Conservation (phyloP, 2,329 filamentous ascomycete species). For the Xylariaceae sp. region DNA sequence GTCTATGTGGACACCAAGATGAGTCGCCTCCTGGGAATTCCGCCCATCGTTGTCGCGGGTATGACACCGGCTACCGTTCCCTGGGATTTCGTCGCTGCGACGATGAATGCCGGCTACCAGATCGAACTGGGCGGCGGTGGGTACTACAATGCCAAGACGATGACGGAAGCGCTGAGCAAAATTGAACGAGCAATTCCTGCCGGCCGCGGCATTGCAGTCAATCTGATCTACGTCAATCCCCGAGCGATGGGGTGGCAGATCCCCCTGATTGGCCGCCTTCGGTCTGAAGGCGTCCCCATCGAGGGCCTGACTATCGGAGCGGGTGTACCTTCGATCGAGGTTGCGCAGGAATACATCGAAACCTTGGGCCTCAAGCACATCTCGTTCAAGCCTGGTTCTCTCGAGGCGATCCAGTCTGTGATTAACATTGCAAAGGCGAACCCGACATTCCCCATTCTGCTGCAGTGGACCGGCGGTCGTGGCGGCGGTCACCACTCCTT, state of each 20-base stretch:
- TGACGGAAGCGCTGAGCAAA: slow-evolving; percentile 78
- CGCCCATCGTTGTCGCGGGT: slow-evolving; percentile 83
- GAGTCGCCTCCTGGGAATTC: slow-evolving; percentile 77
- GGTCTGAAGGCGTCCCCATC: slow-evolving; percentile 81
- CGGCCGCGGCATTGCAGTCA: slow-evolving; percentile 82
- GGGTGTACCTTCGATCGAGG: slow-evolving; percentile 88
- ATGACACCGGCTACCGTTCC: slow-evolving; percentile 90
- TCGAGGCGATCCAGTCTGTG: slow-evolving; percentile 80
- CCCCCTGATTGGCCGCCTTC: slow-evolving; percentile 71
- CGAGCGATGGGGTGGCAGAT: slow-evolving; percentile 91
- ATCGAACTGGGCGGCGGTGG: slow-evolving; percentile 87
- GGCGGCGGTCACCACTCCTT: slow-evolving; percentile 93
- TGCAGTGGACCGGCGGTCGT: slow-evolving; percentile 93
- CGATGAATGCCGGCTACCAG: slow-evolving; percentile 93
- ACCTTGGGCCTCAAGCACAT: slow-evolving; percentile 92
- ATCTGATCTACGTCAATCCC: slow-evolving; percentile 87
- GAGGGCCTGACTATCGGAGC: slow-evolving; percentile 90
- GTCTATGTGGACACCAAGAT: slow-evolving; percentile 97
- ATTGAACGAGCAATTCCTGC: slow-evolving; percentile 80
- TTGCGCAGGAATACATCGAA: slow-evolving; percentile 89
- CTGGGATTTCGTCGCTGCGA: slow-evolving; percentile 87
- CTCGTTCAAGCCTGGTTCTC: slow-evolving; percentile 86
- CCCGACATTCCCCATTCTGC: slow-evolving; percentile 82
- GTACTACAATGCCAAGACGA: slow-evolving; percentile 75
- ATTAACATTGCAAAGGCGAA: slow-evolving; percentile 95